Evolutionary conservation across 163 green algal species (phyloP), one percentile per base, ranked within the genome.

Genomic region (Botryococcus braunii): DNA sequence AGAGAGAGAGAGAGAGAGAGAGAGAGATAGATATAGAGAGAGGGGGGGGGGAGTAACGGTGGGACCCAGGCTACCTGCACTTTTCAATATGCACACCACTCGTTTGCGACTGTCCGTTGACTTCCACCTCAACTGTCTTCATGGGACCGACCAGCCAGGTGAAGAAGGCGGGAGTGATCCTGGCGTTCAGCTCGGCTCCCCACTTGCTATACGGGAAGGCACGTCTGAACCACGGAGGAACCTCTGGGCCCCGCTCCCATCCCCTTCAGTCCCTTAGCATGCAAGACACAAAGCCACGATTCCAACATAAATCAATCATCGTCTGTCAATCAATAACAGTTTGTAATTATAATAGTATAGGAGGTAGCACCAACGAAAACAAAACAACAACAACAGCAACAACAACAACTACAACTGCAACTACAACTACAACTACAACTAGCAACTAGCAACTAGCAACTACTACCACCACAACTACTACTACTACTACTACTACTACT

Each of bases 101-200:
- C 29, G 62, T 75, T 65, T 83, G 78, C 32, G 23, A 31, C 23
- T 43, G 48, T 64, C 36, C 65, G 23, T 73, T 62, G 0, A 85
- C 64, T n/a, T 73, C 69, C 4, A 72, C 69, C 11, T 76, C 69
- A 17, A 69, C 59, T 6, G 61, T 72, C 41, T 77, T 9, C 77
- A 85, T 85, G 21, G 78, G 74, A 0, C 80, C 80, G 29, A 87
- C 80, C 49, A 91, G 82, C 84, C 63, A 77, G 21, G 71, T 73
- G 67, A 91, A 91, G 71, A 91, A 89, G 17, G 63, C 58, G 3
- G 82, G 83, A 0, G 85, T 91, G 76, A 91, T 89, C 32, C 27
- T 29, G 2, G 84, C 85, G 69, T 91, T 91, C 0, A 84, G n/a
- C 73, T 89, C 82, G 23, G 85, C 85, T 25, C 85, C 85, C 84